Base-by-base conservation (phyloP, 345 rosid genomes). In the Eucalyptus marginata region DNA sequence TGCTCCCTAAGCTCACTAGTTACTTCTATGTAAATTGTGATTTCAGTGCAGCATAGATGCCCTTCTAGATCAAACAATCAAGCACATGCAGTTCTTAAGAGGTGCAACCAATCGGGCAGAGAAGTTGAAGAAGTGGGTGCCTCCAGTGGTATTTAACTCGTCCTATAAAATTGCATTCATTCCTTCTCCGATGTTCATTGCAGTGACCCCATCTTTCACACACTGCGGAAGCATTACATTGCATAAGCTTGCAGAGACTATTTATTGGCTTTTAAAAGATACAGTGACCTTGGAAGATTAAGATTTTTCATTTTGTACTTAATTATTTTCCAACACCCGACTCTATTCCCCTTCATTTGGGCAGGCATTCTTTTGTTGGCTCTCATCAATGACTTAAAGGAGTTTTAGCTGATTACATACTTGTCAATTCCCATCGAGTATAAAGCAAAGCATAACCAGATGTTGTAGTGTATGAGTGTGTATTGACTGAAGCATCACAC, bases 41-140 rank as follows among this genome's bases (percentile, higher is more conserved):
- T 88, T 92, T 16, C 96, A 95, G 97, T 94, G 95, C 88, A 95
- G 97, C 95, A 95, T 95, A 47, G 97, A 95, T 86, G 93, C 92
- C 66, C 96, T 95, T 86, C 92, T 95, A 59, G 96, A 93, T 59
- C 91, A 87, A 62, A 95, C 98, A 29, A 76, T 93, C 64, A 94
- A 93, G 87, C 96, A 96, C 90, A 95, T 96, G 95, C 71, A 91
- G 89, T 91, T 93, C 89, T 88, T 95, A 58, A 93, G 92, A 89
- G 92, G 92, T 46, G 92, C 94, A 52, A 93, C 95, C 24, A 90
- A 93, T 50, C 95, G 93, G 54, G 98, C 96, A 49, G 95, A 91
- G 88, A 93, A 93, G 88, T 58, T 95, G 94, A 91, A 84, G 88
- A 91, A 90, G 11, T 94, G 93, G 89, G 91, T 90, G 85, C 89